Percentiles rank a stretch among this genome's conserved stretches.
phyloP scores from a whole-genome alignment of 2,329 filamentous ascomycete genomes.

The Aspergillus sp. region DNA sequence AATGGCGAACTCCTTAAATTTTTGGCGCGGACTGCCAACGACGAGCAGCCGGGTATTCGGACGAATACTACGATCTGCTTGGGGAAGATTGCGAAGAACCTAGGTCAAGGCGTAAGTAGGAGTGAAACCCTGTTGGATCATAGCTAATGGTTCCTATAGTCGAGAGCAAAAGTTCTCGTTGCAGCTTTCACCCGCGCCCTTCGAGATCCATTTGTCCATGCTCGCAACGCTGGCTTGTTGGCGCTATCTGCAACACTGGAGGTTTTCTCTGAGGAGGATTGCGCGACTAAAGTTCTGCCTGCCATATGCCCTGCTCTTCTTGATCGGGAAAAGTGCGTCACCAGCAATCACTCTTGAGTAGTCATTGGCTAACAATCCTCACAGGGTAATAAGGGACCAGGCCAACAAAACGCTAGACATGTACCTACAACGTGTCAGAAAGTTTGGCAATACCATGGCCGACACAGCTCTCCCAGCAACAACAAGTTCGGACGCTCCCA shows the following conservation, averaged over 20 bases:
- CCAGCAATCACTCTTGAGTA: background rate
- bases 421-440: constrained; percentile 79
- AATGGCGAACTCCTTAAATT: constrained; percentile 91
- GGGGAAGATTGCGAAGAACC: constrained; percentile 89
- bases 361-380: background rate
- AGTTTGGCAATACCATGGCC: constrained; percentile 73
- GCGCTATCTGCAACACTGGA: constrained; percentile 83
- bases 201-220: constrained; percentile 92
- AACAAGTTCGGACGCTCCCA: constrained; percentile 46
- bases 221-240: constrained; percentile 82
- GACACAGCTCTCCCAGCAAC: constrained; percentile 74
- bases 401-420: constrained; percentile 84
- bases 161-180: constrained; percentile 83
- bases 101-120: constrained; percentile 60
- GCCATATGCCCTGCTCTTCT: constrained; percentile 80
- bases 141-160: constrained; percentile 48
- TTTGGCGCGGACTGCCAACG: constrained; percentile 92
- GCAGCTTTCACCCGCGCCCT: constrained; percentile 89
- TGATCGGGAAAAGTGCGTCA: constrained; percentile 79
- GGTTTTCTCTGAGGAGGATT: constrained; percentile 85
- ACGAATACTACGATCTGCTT: constrained; percentile 98
- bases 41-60: constrained; percentile 93
- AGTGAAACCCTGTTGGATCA: constrained; percentile 10
- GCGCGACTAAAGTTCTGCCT: constrained; percentile 78
- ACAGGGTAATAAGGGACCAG: constrained; percentile 77